A percentile compares a stretch with the other conserved stretches of the same genome.
These are phyloP conservation scores for Picea sitchensis DNA, from an alignment of 75 land plant genomes.

Conservation along the genomic window DNA sequence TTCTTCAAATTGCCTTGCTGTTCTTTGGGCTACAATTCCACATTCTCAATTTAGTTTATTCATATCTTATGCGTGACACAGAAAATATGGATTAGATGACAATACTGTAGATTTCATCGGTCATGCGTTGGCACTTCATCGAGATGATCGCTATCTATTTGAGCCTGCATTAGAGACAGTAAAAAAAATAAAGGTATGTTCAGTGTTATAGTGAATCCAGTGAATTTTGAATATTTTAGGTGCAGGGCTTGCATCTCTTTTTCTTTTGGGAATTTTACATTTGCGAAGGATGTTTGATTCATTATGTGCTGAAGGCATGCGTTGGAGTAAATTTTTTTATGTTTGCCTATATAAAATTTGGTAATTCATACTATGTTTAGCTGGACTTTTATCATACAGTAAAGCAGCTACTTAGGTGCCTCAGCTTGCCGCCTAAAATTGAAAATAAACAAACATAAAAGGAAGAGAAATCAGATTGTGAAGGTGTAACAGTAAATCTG, in stretches of 20 bases:
- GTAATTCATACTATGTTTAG: too few relatives aligned
- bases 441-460: too few relatives aligned
- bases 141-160: conserved; percentile 75
- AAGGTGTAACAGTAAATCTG: too few relatives aligned
- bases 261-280: not conserved
- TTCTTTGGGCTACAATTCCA: not conserved
- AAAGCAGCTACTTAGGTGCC: too few relatives aligned
- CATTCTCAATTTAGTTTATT: not conserved
- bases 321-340: not conserved
- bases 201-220: not conserved
- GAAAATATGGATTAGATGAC: conserved; percentile 89
- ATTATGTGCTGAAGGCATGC: not conserved
- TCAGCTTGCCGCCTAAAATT: too few relatives aligned
- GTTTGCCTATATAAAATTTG: not conserved
- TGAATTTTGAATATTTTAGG: not conserved
- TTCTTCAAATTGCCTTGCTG: not conserved
- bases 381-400: too few relatives aligned
- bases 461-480: too few relatives aligned
- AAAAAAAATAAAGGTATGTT: conserved; percentile 78
- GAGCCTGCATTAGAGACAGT: conserved; percentile 79
- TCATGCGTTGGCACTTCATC: conserved; percentile 91
- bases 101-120: conserved; percentile 94
- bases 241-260: not conserved
- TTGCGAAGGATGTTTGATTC: not conserved
- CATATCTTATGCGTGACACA: conserved; percentile 13